Percentiles rank a stretch among this genome's conserved stretches.
Conservation (phyloP, 164 flowering plant species). For the Taxillus chinensis region DNA sequence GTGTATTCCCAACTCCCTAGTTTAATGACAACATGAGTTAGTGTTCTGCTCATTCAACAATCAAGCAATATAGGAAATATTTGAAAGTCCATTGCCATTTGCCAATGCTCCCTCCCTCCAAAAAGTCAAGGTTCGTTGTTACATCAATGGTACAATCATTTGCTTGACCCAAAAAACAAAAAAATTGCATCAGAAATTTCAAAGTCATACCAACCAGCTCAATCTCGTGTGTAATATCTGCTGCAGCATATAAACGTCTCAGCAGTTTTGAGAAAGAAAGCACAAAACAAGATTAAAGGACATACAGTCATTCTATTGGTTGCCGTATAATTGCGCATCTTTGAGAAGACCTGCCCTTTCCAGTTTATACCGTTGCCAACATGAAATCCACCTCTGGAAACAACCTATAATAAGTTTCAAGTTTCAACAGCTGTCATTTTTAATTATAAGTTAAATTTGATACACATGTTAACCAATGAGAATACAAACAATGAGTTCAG, state of each 20-base stretch:
- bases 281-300: conserved; percentile 3
- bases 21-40: background rate
- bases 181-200: too few relatives aligned
- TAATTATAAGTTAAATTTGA: background rate
- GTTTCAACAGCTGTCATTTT: background rate
- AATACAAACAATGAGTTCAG: too few relatives aligned
- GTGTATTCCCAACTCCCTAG: conserved; percentile 95
- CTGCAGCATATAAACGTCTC: background rate
- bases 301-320: conserved; percentile 97
- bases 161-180: too few relatives aligned
- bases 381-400: conserved; percentile 96
- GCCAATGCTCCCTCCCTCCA: too few relatives aligned
- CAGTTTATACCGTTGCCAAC: conserved; percentile 99
- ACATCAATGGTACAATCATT: too few relatives aligned
- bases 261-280: background rate
- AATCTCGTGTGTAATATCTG: too few relatives aligned
- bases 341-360: conserved; percentile 99
- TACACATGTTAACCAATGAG: too few relatives aligned
- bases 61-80: too few relatives aligned
- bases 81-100: too few relatives aligned
- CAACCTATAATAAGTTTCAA: conserved; percentile 44
- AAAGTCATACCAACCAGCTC: too few relatives aligned
- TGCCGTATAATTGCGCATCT: conserved; percentile 92
- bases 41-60: too few relatives aligned
- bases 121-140: too few relatives aligned